A percentile compares a stretch with the other conserved stretches of the same genome.
phyloP scores from a whole-genome alignment of 768 basidiomycete species.

The Cyclocybe cylindracea region DNA sequence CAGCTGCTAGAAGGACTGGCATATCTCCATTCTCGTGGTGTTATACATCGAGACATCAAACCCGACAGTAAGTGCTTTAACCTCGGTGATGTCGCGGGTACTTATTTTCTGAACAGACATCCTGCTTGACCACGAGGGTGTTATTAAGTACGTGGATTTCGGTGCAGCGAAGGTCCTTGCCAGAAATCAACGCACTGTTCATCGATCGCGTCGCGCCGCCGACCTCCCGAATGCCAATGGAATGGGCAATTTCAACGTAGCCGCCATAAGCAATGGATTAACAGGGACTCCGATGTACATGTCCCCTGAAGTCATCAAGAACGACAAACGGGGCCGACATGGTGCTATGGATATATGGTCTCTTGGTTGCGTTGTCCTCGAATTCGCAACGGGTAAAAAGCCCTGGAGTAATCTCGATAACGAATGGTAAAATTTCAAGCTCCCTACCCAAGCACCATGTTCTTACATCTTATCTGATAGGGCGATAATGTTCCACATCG shows the following conservation, averaged over 20 bases:
- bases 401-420: conserved; percentile 99
- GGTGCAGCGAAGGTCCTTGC: conserved; percentile 96
- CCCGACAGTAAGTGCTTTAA: conserved; percentile 81
- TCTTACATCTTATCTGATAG: conserved; percentile 37
- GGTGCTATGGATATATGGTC: conserved; percentile 99
- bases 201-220: conserved; percentile 63
- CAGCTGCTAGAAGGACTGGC: conserved; percentile 95
- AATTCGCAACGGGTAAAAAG: conserved; percentile 94
- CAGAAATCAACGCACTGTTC: conserved; percentile 83
- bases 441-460: background rate
- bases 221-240: conserved; percentile 37
- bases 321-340: conserved; percentile 80
- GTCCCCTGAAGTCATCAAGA: conserved; percentile 98
- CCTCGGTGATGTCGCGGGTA: background rate
- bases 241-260: conserved; percentile 40
- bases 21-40: conserved; percentile 90
- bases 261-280: conserved; percentile 75
- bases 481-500: conserved; percentile 99
- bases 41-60: conserved; percentile 97
- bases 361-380: conserved; percentile 94
- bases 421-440: conserved; percentile 72
- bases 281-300: conserved; percentile 99
- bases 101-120: conserved; percentile 64
- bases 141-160: conserved; percentile 97
- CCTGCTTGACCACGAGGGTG: conserved; percentile 83